Evolutionary conservation across 352 stramenopile genomes (phyloP).

Genomic region (Phytophthora europaea): DNA sequence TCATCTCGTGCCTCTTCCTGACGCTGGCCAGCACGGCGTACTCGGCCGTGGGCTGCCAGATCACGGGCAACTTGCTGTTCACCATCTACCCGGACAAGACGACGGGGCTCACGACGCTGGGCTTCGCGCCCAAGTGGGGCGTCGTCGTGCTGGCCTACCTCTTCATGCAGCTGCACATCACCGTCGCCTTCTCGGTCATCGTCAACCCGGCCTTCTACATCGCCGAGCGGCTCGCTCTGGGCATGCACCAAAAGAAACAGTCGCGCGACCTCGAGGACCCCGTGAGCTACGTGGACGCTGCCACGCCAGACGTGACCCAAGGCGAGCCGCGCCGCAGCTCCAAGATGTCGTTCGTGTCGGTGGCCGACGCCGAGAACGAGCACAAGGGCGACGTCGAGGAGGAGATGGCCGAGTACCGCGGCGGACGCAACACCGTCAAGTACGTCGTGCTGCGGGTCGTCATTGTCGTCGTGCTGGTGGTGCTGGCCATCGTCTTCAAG

Average conservation of each 20-base stretch:
- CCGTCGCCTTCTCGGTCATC: conserved; percentile 33
- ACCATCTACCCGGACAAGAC: conserved; percentile 44
- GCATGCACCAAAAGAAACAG: conserved; percentile 29
- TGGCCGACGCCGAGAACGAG: conserved; percentile 32
- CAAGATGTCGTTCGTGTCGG: conserved; percentile 36
- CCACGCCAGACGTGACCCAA: conserved; percentile 19
- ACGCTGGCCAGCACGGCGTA: conserved; percentile 42
- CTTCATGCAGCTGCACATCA: conserved; percentile 27
- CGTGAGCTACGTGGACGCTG: conserved; percentile 22
- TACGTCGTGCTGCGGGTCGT: conserved; percentile 28
- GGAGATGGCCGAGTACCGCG: conserved; percentile 34
- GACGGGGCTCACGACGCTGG: conserved; percentile 39
- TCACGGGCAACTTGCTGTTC: conserved; percentile 59
- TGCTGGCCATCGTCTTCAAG: conserved; percentile 34
- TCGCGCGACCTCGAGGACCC: conserved; percentile 18
- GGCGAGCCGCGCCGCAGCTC: conserved; percentile 22
- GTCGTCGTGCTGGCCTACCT: conserved; percentile 16
- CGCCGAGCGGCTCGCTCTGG: conserved; percentile 19
- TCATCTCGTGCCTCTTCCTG: conserved; percentile 45
- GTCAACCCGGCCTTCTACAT: conserved; percentile 33
- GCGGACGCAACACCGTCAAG: conserved; percentile 31
- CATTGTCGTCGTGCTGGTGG: conserved; percentile 28
- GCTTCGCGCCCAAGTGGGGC: conserved; percentile 33
- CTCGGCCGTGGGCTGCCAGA: conserved; percentile 57
- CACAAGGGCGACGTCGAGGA: conserved; percentile 26